Percentiles rank a stretch among this genome's conserved stretches.
These are phyloP conservation scores for Canavalia ensiformis DNA, from an alignment of 306 rosid genomes.

Conservation along the genomic window DNA sequence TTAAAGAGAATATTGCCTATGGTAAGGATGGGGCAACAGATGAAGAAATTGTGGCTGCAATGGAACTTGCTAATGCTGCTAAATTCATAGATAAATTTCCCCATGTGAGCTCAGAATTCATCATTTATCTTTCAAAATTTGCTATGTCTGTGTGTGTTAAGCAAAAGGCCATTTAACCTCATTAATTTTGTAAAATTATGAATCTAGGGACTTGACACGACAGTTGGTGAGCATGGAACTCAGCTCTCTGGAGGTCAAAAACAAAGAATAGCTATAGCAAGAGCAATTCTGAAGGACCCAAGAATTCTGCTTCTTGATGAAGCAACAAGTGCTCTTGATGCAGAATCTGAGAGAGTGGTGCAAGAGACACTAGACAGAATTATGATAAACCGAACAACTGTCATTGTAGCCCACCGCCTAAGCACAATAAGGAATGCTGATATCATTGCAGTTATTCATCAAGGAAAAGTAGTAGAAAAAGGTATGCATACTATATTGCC, in stretches of 20 bases:
- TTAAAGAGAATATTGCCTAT: conserved; percentile 80
- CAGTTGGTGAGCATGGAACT: conserved; percentile 86
- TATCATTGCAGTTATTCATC: conserved; percentile 65
- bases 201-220: conserved; percentile 62
- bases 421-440: conserved; percentile 69
- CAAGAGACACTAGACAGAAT: conserved; percentile 72
- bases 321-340: conserved; percentile 75
- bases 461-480: conserved; percentile 69
- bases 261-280: conserved; percentile 70
- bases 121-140: conserved; percentile 1
- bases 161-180: not conserved
- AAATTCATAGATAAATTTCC: conserved; percentile 81
- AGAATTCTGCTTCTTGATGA: conserved; percentile 73
- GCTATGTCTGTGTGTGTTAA: not conserved
- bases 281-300: conserved; percentile 75
- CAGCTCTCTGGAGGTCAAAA: conserved; percentile 82
- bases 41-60: conserved; percentile 75
- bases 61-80: conserved; percentile 82
- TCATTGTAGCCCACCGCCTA: conserved; percentile 73
- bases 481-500: conserved; percentile 51
- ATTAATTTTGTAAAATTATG: not conserved
- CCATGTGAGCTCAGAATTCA: conserved; percentile 53
- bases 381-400: conserved; percentile 67
- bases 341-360: conserved; percentile 68
- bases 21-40: conserved; percentile 74